Percentiles rank a stretch among this genome's conserved stretches.
Evolutionary conservation across 306 rosid genomes (phyloP).

Genomic region (Quercus parvula): DNA sequence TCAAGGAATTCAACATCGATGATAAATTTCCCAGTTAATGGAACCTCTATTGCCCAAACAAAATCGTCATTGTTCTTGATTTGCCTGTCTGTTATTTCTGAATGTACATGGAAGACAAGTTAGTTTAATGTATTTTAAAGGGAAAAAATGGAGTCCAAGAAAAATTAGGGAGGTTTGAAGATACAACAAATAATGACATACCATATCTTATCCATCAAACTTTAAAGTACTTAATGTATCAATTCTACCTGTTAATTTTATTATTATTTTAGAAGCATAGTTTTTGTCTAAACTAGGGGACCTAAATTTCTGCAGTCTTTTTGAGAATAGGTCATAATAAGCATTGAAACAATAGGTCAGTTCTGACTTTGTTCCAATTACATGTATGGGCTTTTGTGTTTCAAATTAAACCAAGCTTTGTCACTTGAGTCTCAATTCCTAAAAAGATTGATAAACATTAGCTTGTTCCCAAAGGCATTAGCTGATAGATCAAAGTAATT

Average conservation of each 20-base stretch:
- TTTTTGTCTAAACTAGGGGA: neutral
- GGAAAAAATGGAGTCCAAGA: neutral
- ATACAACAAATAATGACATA: neutral
- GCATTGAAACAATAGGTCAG: neutral
- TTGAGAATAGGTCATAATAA: neutral
- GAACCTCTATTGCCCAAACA: constrained; percentile 92
- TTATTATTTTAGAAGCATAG: neutral
- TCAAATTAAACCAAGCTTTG: neutral
- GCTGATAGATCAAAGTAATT: neutral
- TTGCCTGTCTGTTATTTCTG: constrained; percentile 74
- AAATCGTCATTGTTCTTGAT: constrained; percentile 83
- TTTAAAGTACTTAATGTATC: neutral
- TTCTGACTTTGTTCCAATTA: neutral
- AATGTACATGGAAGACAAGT: constrained; percentile 10
- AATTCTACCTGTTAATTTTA: neutral
- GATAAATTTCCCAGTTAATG: constrained; percentile 89
- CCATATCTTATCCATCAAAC: neutral
- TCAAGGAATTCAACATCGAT: constrained; percentile 95
- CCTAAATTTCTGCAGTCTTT: neutral
- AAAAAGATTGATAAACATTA: neutral
- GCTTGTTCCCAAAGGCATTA: neutral
- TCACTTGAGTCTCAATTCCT: neutral
- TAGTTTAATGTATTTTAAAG: neutral
- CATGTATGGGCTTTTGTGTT: neutral
- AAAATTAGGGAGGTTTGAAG: neutral